Conservation (phyloP, 2,329 filamentous ascomycete genomes). For the Metarhizium guizhouense region DNA sequence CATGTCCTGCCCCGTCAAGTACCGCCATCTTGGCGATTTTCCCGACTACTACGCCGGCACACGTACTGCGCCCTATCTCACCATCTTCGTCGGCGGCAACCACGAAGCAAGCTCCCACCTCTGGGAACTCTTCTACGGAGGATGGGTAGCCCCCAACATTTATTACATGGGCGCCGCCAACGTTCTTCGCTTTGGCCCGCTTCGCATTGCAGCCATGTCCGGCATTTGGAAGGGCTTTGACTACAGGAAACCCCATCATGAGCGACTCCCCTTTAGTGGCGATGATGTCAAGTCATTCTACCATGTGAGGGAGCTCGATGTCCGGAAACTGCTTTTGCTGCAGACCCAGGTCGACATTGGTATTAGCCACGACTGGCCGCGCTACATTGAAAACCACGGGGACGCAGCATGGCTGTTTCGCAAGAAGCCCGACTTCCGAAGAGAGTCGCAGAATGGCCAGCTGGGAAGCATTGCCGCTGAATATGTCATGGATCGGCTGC, state of each 20-base stretch:
- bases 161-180: conserved; percentile 95
- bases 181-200: conserved; percentile 70
- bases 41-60: conserved; percentile 84
- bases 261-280: conserved; percentile 74
- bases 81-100: conserved; percentile 88
- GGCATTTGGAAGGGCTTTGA: conserved; percentile 94
- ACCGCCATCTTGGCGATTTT: conserved; percentile 82
- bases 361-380: conserved; percentile 93
- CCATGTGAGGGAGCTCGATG: conserved; percentile 81
- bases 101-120: conserved; percentile 89
- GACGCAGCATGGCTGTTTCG: conserved; percentile 59
- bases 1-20: conserved; percentile 86
- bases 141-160: conserved; percentile 94
- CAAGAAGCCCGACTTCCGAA: conserved; percentile 64
- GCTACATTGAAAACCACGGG: conserved; percentile 70
- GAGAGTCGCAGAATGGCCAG: conserved; percentile 65
- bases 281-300: conserved; percentile 77
- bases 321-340: conserved; percentile 79
- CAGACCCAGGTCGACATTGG: conserved; percentile 86
- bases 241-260: conserved; percentile 74
- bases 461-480: conserved; percentile 75
- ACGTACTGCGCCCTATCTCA: conserved; percentile 73
- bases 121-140: conserved; percentile 90
- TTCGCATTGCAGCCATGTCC: conserved; percentile 82
- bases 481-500: conserved; percentile 70